A percentile compares a stretch with the other conserved stretches of the same genome.
Evolutionary conservation across 768 basidiomycete genomes (phyloP).

Genomic region (Kwoniella heveanensis): DNA sequence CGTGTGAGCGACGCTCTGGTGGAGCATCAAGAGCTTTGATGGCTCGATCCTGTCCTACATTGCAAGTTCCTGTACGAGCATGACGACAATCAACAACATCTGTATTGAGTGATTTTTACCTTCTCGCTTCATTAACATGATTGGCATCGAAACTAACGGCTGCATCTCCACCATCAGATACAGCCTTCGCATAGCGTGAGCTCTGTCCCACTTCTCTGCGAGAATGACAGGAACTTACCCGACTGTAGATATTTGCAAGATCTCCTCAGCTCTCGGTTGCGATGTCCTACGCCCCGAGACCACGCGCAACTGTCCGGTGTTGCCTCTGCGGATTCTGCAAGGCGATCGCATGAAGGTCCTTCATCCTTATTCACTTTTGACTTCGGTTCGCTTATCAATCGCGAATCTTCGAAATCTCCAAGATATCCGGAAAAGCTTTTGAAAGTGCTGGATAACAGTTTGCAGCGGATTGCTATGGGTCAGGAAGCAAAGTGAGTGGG

Average conservation of each 20-base stretch:
- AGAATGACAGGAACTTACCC: neutral
- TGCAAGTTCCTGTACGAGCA: too few species aligned
- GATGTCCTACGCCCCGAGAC: too few species aligned
- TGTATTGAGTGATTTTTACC: constrained; percentile 26
- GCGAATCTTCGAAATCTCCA: constrained; percentile 64
- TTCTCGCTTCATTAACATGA: too few species aligned
- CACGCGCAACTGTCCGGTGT: too few species aligned
- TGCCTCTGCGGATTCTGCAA: constrained; percentile 5
- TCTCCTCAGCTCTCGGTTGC: too few species aligned
- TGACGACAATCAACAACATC: neutral
- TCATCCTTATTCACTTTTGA: constrained; percentile 40
- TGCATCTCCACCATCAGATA: constrained; percentile 28
- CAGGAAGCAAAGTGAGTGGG: constrained; percentile 78
- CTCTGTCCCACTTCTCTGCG: neutral
- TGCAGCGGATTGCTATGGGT: constrained; percentile 92
- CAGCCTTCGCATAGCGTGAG: constrained; percentile 43
- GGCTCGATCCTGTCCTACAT: too few species aligned
- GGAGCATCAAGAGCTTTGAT: neutral
- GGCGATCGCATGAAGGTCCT: constrained; percentile 24
- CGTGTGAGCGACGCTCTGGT: too few species aligned
- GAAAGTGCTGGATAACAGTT: constrained; percentile 82
- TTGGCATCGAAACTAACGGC: too few species aligned
- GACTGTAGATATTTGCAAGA: constrained; percentile 8
- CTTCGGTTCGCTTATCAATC: constrained; percentile 30
- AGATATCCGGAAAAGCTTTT: constrained; percentile 93